These are phyloP conservation scores for Umbelopsis sp. DNA, from an alignment of 371 early-diverging fungal species.

Conservation along the genomic window DNA sequence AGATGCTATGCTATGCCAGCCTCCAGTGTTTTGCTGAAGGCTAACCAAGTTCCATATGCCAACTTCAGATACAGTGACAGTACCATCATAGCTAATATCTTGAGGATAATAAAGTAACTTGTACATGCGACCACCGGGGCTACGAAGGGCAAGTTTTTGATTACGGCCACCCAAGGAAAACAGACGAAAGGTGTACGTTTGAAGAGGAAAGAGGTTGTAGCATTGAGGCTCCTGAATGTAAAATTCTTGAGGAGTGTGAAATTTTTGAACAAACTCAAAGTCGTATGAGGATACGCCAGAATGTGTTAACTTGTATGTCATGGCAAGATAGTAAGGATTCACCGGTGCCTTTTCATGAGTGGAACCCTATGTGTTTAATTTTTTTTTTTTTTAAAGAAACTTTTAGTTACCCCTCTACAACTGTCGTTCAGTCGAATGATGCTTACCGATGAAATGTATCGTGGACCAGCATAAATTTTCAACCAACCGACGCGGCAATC, in stretches of 20 bases:
- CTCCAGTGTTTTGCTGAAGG: conserved; percentile 38
- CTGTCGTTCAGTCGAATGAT: no score
- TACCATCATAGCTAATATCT: conserved; percentile 45
- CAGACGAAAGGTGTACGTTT: conserved; percentile 44
- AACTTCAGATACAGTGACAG: conserved; percentile 37
- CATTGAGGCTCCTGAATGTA: conserved; percentile 54
- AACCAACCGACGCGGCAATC: conserved; percentile 42
- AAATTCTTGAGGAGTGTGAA: conserved; percentile 38
- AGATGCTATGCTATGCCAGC: conserved; percentile 42
- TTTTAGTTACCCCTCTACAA: no score
- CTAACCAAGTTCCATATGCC: conserved; percentile 51
- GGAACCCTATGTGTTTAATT: no score
- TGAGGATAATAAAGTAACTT: conserved; percentile 52
- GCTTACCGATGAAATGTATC: conserved; percentile 13
- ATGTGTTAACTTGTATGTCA: conserved; percentile 31
- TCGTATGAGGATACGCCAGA: conserved; percentile 18
- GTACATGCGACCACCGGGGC: conserved; percentile 42
- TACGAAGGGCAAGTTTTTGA: conserved; percentile 49
- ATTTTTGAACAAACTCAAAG: conserved; percentile 47
- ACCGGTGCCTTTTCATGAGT: background rate
- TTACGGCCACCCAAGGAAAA: conserved; percentile 26
- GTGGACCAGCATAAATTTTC: conserved; percentile 44
- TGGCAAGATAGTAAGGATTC: conserved; percentile 32
- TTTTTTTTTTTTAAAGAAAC: no score
- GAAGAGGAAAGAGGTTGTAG: conserved; percentile 44